These are phyloP conservation scores for Cyberlindnera sargentensis DNA, from an alignment of 805 yeast genomes.

Conservation along the genomic window DNA sequence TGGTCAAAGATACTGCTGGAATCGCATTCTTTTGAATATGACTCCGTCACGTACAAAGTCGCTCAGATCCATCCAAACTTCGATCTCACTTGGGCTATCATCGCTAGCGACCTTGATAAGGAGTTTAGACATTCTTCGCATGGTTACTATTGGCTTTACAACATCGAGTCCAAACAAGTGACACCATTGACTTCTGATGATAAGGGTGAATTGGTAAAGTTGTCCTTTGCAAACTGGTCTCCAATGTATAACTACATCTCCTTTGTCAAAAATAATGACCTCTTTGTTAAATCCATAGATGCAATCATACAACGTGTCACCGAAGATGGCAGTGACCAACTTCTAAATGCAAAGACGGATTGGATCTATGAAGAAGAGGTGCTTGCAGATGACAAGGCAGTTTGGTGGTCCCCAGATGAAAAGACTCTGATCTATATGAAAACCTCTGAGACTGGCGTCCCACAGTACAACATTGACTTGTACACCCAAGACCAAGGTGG, in stretches of 20 bases:
- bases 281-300: slow-evolving; percentile 42
- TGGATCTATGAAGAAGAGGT: slow-evolving; percentile 97
- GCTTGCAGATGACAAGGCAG: slow-evolving; percentile 53
- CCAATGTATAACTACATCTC: slow-evolving; percentile 63
- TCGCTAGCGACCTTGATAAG: slow-evolving; percentile 42
- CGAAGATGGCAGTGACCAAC: slow-evolving; percentile 54
- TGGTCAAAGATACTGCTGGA: slow-evolving; percentile 7
- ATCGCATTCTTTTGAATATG: slow-evolving; percentile 5
- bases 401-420: slow-evolving; percentile 90
- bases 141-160: slow-evolving; percentile 36
- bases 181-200: slow-evolving; percentile 24
- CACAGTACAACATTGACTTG: slow-evolving; percentile 64
- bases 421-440: slow-evolving; percentile 51
- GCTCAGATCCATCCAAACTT: slow-evolving; percentile 15
- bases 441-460: slow-evolving; percentile 67
- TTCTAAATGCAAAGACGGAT: slow-evolving; percentile 82
- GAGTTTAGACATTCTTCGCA: slow-evolving; percentile 51
- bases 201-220: slow-evolving; percentile 21
- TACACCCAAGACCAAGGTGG: slow-evolving; percentile 47
- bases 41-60: slow-evolving; percentile 6
- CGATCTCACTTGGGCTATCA: slow-evolving; percentile 29
- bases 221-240: slow-evolving; percentile 58
- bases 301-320: slow-evolving; percentile 39
- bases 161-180: slow-evolving; percentile 22
- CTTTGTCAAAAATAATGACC: slow-evolving; percentile 58